These are phyloP conservation scores for Xerocomus nothofagi DNA, from an alignment of 1,284 basidiomycete genomes.

Conservation along the genomic window DNA sequence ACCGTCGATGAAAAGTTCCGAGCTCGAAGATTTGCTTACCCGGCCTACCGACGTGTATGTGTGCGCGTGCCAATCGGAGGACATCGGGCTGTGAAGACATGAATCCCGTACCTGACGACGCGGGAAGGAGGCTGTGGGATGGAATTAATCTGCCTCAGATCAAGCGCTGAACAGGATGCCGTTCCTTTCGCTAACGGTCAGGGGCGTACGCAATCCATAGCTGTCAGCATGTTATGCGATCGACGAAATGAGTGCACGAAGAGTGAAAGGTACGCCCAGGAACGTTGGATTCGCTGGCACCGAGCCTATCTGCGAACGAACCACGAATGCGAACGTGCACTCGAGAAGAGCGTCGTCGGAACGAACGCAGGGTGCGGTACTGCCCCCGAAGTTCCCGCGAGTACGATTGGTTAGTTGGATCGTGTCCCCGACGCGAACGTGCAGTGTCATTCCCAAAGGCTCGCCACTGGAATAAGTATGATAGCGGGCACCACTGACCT, in stretches of 20 bases:
- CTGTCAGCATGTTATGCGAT: no score
- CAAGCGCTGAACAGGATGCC: background rate
- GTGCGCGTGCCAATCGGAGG: constrained; percentile 6
- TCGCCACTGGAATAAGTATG: background rate
- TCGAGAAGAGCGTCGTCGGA: background rate
- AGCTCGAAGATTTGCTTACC: background rate
- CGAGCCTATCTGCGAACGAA: background rate
- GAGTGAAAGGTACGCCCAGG: background rate
- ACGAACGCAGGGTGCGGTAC: background rate
- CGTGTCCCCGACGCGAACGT: background rate
- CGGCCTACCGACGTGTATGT: background rate
- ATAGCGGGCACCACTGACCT: constrained; percentile 15
- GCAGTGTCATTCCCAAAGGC: background rate
- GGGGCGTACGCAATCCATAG: no score
- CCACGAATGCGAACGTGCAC: background rate
- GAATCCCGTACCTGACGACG: background rate
- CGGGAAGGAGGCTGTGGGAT: constrained; percentile 4
- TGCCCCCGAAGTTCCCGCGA: background rate
- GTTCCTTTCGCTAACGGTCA: background rate
- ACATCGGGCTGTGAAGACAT: constrained; percentile 7
- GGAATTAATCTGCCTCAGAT: constrained; percentile 1
- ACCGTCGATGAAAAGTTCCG: constrained; percentile 1
- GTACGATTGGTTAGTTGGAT: no score
- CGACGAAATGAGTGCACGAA: background rate
- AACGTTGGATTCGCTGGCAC: background rate